Evolutionary conservation across 352 stramenopile species (phyloP).

Genomic region (Peronosclerospora sorghi): DNA sequence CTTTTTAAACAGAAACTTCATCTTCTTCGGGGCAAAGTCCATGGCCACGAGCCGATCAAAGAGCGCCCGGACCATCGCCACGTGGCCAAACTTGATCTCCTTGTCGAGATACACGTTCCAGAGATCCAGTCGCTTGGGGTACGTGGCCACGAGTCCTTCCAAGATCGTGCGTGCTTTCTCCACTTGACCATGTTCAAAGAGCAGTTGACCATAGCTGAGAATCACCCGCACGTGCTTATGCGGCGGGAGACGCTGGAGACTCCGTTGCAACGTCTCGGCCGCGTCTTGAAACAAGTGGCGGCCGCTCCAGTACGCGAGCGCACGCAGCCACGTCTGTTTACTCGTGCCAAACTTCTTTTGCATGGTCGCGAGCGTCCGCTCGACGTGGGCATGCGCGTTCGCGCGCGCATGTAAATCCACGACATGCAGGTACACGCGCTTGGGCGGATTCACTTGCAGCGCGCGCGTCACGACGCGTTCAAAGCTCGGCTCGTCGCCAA

Average conservation of each 20-base stretch:
- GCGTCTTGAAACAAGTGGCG: slow-evolving; percentile 60
- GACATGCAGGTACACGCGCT: slow-evolving; percentile 91
- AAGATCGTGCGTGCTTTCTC: slow-evolving; percentile 94
- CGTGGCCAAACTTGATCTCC: slow-evolving; percentile 89
- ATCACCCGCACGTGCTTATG: slow-evolving; percentile 94
- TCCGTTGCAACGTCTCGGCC: slow-evolving; percentile 85
- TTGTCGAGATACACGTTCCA: slow-evolving; percentile 97
- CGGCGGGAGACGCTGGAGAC: slow-evolving; percentile 83
- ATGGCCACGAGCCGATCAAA: slow-evolving; percentile 89
- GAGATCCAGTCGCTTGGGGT: slow-evolving; percentile 93
- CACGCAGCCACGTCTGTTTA: slow-evolving; percentile 83
- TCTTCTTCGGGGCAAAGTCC: slow-evolving; percentile 95
- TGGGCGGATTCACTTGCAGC: slow-evolving; percentile 90
- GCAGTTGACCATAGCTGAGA: slow-evolving; percentile 92
- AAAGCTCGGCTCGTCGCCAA: slow-evolving; percentile 87
- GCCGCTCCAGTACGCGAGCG: slow-evolving; percentile 75
- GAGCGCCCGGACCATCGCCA: slow-evolving; percentile 76
- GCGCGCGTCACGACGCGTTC: slow-evolving; percentile 86
- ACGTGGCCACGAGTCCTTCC: slow-evolving; percentile 88
- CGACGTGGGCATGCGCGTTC: slow-evolving; percentile 53
- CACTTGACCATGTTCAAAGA: slow-evolving; percentile 89
- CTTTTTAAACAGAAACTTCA: slow-evolving; percentile 98
- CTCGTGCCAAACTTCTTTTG: slow-evolving; percentile 89
- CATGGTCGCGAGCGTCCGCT: slow-evolving; percentile 71
- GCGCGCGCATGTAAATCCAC: slow-evolving; percentile 87